Conservation (phyloP, 305 asterid genomes). For the Plantago lanceolata region DNA sequence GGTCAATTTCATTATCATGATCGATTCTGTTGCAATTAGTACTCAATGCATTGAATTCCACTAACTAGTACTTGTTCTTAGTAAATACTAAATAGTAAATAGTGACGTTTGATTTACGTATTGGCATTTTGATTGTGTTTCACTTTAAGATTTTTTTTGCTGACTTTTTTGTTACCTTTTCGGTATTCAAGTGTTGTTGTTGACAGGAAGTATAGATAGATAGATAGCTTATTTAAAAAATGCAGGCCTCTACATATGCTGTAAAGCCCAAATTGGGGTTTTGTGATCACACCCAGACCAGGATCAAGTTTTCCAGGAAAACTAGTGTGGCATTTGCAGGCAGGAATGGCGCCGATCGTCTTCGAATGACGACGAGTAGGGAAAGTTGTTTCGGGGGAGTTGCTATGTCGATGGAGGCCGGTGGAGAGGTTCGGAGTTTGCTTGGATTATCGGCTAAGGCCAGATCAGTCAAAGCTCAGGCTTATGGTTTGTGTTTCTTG, state of each 20-base stretch:
- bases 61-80: background rate
- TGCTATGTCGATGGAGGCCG: constrained; percentile 44
- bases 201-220: constrained; percentile 31
- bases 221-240: constrained; percentile 28
- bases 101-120: background rate
- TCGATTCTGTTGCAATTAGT: background rate
- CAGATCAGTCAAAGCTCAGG: constrained; percentile 57
- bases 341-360: constrained; percentile 7
- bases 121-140: background rate
- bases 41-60: background rate
- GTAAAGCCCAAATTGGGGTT: constrained; percentile 37
- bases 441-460: constrained; percentile 48
- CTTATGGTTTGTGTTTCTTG: constrained; percentile 44
- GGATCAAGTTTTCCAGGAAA: constrained; percentile 28
- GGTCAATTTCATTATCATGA: background rate
- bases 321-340: constrained; percentile 16
- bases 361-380: constrained; percentile 36
- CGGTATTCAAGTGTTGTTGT: constrained; percentile 18
- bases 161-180: constrained; percentile 32
- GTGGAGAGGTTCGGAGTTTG: constrained; percentile 29
- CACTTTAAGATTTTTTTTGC: constrained; percentile 5
- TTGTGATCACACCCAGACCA: constrained; percentile 34
- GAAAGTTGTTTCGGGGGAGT: constrained; percentile 42
- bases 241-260: constrained; percentile 61
- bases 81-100: too few species aligned